Base-by-base conservation (phyloP, 257 asterid genomes). In the Gardenia jasminoides region DNA sequence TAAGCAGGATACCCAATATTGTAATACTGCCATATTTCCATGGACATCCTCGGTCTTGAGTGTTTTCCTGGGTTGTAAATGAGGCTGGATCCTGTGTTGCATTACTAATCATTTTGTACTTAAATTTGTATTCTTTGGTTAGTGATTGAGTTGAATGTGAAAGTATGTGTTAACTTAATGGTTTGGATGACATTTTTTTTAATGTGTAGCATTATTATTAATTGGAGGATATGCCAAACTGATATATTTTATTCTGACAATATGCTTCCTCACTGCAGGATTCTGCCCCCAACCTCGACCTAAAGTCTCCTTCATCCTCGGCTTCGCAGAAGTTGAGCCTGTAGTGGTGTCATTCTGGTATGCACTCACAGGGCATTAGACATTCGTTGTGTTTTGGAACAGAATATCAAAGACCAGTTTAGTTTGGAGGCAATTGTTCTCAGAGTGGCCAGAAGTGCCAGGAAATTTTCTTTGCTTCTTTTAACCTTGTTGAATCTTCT, bases 401-500 rank as follows among this genome's bases (percentile, higher is more conserved):
- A 30, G 87, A 81, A 77, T 33, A 62, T 68, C 77, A 30, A 66
- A 66, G 44, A 81, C 78, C 78, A 74, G 69, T 76, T 76, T 80
- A 69, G 75, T 79, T 72, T 81, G 81, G 88, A 85, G 85, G 88
- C 85, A 76, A 67, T 77, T 79, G 82, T 74, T 82, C 84, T 78
- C 71, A 2, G 16, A 26, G 61, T 75, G 85, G 86, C 85, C 80
- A 52, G 48, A 80, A 67, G 78, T 78, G 80, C 79, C 79, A 74
- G 64, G 47, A 58, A 54, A 31, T 4, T 74, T 69, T 61, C n/a
- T 66, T 64, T 33, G 20, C 33, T 30, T 61, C n/a, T 71, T 70
- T 79, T 46, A 69, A 77, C 80, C 56, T 77, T 82, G 52, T 76
- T 81, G 64, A 54, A 43, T 67, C 76, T 83, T 82, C 74, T 81